Evolutionary conservation across 495 filamentous ascomycete species (phyloP).

Genomic region (Penicillium arizonense): DNA sequence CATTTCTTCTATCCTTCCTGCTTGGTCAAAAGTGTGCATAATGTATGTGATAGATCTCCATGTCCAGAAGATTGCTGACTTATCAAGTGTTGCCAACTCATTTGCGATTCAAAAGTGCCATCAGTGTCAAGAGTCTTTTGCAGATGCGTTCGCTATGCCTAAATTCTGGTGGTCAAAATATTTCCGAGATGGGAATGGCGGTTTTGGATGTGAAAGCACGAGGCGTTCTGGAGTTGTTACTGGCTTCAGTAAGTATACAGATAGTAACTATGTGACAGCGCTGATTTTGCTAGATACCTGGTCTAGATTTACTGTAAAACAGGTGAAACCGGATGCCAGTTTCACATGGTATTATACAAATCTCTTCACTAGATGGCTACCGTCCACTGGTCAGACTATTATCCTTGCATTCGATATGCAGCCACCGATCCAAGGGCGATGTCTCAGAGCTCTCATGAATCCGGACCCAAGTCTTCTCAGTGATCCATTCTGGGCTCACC

Average conservation of each 20-base stretch:
- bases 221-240: not conserved
- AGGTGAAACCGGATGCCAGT: not conserved
- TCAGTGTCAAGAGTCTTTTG: constrained; percentile 1
- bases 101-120: not conserved
- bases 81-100: not conserved
- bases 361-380: constrained; percentile 28
- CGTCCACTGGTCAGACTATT: constrained; percentile 16
- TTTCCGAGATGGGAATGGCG: not conserved
- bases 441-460: not conserved
- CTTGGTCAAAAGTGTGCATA: constrained; percentile 2
- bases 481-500: constrained; percentile 17
- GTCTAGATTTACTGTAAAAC: constrained; percentile 3
- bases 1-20: not conserved
- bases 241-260: constrained; percentile 4
- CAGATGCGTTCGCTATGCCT: constrained; percentile 5
- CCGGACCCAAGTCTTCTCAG: not conserved
- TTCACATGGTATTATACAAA: constrained; percentile 4
- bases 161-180: constrained; percentile 8
- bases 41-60: not conserved
- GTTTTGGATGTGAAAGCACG: constrained; percentile 7
- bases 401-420: constrained; percentile 28
- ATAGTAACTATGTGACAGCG: not conserved
- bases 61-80: not conserved
- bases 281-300: constrained; percentile 6
- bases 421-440: not conserved